Conservation (phyloP, 208 protist genomes). For the Trypanosoma theileri region DNA sequence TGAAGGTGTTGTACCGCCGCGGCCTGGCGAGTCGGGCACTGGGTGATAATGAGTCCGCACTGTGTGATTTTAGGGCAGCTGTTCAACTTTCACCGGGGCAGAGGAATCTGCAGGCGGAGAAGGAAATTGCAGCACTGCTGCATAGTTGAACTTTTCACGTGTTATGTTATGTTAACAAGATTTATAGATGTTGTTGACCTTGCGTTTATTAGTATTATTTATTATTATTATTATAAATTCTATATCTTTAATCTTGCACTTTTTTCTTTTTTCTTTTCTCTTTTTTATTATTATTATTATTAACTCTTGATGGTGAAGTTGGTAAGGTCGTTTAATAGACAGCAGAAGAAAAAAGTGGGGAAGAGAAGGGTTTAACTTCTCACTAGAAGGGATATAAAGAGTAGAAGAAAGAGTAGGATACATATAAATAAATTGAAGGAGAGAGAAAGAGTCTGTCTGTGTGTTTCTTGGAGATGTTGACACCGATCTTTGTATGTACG, state of each 20-base stretch:
- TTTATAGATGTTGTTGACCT: neutral
- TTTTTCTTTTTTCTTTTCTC: slow-evolving; percentile 10
- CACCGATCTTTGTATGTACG: slow-evolving; percentile 74
- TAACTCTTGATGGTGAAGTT: too few species aligned
- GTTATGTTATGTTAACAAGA: neutral
- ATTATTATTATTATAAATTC: neutral
- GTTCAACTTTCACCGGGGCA: slow-evolving; percentile 57
- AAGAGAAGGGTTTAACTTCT: too few species aligned
- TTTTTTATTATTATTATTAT: neutral
- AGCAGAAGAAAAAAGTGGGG: too few species aligned
- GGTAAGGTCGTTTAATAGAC: too few species aligned
- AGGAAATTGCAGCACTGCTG: slow-evolving; percentile 45
- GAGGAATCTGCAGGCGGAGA: slow-evolving; percentile 43
- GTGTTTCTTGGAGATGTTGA: slow-evolving; percentile 58
- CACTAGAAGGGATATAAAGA: too few species aligned
- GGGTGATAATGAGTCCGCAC: slow-evolving; percentile 49
- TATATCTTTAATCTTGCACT: slow-evolving; percentile 2
- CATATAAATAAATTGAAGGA: neutral
- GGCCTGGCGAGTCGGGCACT: slow-evolving; percentile 68
- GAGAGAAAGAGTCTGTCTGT: slow-evolving; percentile 2
- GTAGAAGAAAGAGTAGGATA: neutral
- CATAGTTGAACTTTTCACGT: neutral
- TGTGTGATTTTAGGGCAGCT: slow-evolving; percentile 72
- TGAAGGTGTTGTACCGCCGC: slow-evolving; percentile 81
- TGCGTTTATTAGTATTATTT: neutral